Conservation (phyloP, 2,329 filamentous ascomycete genomes). For the Cladosporium austrohemisphaericum region DNA sequence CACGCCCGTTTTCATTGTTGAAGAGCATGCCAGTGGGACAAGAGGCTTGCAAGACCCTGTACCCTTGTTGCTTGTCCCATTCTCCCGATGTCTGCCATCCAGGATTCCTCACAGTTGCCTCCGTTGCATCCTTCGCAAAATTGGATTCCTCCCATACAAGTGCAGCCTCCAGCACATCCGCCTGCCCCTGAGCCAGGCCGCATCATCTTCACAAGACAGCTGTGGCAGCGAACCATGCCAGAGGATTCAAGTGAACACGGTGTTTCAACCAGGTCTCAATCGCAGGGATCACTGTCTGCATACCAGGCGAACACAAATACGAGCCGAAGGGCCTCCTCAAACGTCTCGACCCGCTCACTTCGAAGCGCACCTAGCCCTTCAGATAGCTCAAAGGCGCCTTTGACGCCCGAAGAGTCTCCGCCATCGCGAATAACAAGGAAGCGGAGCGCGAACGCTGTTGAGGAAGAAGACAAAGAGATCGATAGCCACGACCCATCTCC, state of each 20-base stretch:
- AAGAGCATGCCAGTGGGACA: conserved; percentile 32
- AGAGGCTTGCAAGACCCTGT: conserved; percentile 29
- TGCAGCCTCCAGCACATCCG: conserved; percentile 21
- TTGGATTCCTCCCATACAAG: conserved; percentile 26
- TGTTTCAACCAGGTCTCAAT: conserved; percentile 33
- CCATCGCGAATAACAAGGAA: conserved; percentile 33
- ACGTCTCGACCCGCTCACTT: conserved; percentile 29
- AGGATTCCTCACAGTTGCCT: conserved; percentile 13
- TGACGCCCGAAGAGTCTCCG: conserved; percentile 36
- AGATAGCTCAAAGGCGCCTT: conserved; percentile 29
- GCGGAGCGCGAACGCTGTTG: conserved; percentile 30
- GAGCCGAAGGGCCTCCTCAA: conserved; percentile 29
- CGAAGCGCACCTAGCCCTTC: conserved; percentile 29
- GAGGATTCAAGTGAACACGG: conserved; percentile 26
- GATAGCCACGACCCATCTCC: conserved; percentile 25
- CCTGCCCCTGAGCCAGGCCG: conserved; percentile 23
- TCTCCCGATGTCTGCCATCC: conserved; percentile 28
- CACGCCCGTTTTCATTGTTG: conserved; percentile 29
- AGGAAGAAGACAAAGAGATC: conserved; percentile 30
- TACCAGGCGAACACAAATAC: conserved; percentile 17
- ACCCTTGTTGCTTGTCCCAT: conserved; percentile 17
- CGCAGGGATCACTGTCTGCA: conserved; percentile 17
- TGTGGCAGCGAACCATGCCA: conserved; percentile 37
- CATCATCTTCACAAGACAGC: conserved; percentile 36
- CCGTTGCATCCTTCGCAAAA: conserved; percentile 17